phyloP scores from a whole-genome alignment of 164 flowering plant genomes.

The Taxillus chinensis region DNA sequence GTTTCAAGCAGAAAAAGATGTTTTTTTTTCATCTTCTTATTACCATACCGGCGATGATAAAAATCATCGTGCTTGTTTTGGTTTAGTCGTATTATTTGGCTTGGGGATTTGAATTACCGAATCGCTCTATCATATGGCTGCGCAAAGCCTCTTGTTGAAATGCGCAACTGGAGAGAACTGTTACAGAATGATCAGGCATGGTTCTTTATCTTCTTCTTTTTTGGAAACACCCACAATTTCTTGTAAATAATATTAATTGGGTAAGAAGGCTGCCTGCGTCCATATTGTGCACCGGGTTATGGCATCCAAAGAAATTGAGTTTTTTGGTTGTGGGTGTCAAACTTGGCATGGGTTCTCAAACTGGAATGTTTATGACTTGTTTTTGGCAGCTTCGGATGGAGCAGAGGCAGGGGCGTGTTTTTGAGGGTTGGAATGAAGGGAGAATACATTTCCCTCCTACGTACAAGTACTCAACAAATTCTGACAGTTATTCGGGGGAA shows the following conservation, averaged over 20 bases:
- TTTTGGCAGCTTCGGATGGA: constrained; percentile 46
- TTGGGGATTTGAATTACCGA: constrained; percentile 92
- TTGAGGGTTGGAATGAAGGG: constrained; percentile 65
- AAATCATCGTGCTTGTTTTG: background rate
- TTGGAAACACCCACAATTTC: too few species aligned
- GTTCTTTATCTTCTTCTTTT: background rate
- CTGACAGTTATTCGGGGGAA: constrained; percentile 66
- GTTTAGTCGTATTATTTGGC: constrained; percentile 87
- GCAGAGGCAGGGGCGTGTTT: constrained; percentile 47
- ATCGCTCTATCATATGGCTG: constrained; percentile 85
- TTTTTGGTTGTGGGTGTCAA: too few species aligned
- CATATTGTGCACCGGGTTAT: too few species aligned
- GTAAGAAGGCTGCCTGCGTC: too few species aligned
- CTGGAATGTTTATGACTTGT: constrained; percentile 7
- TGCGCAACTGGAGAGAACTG: constrained; percentile 88
- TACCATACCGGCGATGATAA: too few species aligned
- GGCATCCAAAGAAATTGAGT: too few species aligned
- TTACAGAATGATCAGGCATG: constrained; percentile 90
- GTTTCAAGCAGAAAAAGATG: too few species aligned
- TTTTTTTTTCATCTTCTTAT: too few species aligned
- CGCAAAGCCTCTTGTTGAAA: constrained; percentile 93
- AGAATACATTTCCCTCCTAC: constrained; percentile 69
- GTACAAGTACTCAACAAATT: constrained; percentile 57
- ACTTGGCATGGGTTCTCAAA: background rate
- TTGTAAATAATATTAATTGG: too few species aligned